Percentiles rank a stretch among this genome's conserved stretches.
Evolutionary conservation across 1,284 basidiomycete genomes (phyloP).

Genomic region (Tilletia caries): DNA sequence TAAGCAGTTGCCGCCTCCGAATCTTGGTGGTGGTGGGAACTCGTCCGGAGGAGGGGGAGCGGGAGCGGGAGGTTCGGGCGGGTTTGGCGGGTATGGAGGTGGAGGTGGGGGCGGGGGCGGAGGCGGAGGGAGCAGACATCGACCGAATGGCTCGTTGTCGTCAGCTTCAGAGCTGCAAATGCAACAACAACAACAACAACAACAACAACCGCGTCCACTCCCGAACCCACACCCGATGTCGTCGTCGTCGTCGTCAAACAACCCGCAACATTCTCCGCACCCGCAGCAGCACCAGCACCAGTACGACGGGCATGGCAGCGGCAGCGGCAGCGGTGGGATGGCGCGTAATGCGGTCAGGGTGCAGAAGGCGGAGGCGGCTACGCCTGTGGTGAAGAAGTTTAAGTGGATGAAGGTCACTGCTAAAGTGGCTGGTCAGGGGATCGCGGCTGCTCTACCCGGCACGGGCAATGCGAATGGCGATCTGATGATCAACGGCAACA

Average conservation of each 20-base stretch:
- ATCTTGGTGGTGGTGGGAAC: conserved; percentile 24
- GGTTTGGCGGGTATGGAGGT: conserved; percentile 25
- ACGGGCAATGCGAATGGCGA: background rate
- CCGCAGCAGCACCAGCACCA: background rate
- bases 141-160: background rate
- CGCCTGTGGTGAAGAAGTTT: conserved; percentile 55
- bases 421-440: conserved; percentile 18
- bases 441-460: background rate
- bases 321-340: background rate
- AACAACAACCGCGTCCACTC: conserved; percentile 2
- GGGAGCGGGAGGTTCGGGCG: too few relatives aligned
- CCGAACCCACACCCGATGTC: conserved; percentile 12
- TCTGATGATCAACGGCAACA: background rate
- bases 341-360: background rate
- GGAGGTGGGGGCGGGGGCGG: background rate
- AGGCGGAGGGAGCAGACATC: conserved; percentile 23
- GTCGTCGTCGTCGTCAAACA: background rate
- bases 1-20: conserved; percentile 16
- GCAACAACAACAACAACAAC: conserved; percentile 6
- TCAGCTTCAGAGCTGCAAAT: background rate
- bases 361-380: conserved; percentile 1
- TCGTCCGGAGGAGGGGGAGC: too few relatives aligned
- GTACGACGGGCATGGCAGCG: background rate
- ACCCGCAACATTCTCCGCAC: too few relatives aligned
- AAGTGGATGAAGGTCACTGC: conserved; percentile 59